Conservation (phyloP, 2,329 filamentous ascomycete species). For the Aspergillus sp. region DNA sequence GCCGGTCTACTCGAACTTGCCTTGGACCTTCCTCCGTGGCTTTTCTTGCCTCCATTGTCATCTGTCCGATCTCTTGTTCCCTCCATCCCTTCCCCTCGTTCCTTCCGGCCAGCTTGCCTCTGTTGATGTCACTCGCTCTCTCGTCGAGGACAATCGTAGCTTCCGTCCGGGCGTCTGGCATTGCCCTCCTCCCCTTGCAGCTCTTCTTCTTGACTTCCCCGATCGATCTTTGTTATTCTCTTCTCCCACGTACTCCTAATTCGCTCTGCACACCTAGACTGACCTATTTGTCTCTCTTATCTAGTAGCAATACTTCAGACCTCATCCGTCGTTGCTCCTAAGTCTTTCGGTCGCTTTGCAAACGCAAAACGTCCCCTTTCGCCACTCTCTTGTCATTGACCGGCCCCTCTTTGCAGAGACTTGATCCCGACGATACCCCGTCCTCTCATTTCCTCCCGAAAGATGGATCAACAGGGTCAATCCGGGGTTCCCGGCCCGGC, state of each 20-base stretch:
- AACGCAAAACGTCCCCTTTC: slow-evolving; percentile 24
- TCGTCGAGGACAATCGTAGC: slow-evolving; percentile 22
- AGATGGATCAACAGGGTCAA: slow-evolving; percentile 67
- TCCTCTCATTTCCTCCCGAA: slow-evolving; percentile 22
- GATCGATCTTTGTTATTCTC: slow-evolving; percentile 4
- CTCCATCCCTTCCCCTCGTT: slow-evolving; percentile 3
- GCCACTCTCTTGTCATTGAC: slow-evolving; percentile 20
- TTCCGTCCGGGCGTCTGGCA: slow-evolving; percentile 15
- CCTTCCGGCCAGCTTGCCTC: slow-evolving; percentile 7
- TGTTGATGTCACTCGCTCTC: slow-evolving; percentile 13
- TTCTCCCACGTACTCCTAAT: slow-evolving; percentile 3
- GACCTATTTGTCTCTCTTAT: slow-evolving; percentile 18
- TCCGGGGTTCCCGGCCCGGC: slow-evolving; percentile 64
- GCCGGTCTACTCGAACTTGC: not conserved
- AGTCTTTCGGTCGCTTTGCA: slow-evolving; percentile 26
- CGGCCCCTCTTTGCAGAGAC: not conserved
- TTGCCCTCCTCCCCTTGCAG: slow-evolving; percentile 9
- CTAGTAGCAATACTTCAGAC: slow-evolving; percentile 15
- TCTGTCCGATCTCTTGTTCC: not conserved
- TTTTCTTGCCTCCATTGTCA: slow-evolving; percentile 2
- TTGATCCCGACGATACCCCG: slow-evolving; percentile 8
- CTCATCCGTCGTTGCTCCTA: slow-evolving; percentile 25
- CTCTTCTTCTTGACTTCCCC: not conserved
- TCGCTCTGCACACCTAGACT: slow-evolving; percentile 5
- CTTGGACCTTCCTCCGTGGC: not conserved